A percentile compares a stretch with the other conserved stretches of the same genome.
These are phyloP conservation scores for Ganoderma sp. DNA, from an alignment of 1,284 basidiomycete genomes.

Conservation along the genomic window DNA sequence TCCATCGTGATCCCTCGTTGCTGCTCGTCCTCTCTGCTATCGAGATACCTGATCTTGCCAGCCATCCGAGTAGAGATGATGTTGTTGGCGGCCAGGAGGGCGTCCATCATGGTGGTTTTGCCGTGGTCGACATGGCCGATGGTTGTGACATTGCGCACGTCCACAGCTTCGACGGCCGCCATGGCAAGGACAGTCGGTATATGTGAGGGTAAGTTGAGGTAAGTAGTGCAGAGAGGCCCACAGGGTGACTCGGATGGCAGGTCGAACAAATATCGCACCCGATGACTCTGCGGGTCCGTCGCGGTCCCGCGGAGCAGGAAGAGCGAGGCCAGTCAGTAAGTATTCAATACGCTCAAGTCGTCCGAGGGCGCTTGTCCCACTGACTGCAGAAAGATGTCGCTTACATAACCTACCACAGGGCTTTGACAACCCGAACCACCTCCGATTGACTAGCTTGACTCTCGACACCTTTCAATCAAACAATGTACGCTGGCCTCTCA, in stretches of 20 bases:
- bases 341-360: background rate
- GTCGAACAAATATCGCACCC: background rate
- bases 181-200: slow-evolving; percentile 15
- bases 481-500: background rate
- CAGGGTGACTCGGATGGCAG: background rate
- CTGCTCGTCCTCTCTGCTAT: slow-evolving; percentile 97
- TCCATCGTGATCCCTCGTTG: slow-evolving; percentile 99
- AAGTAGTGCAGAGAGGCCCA: background rate
- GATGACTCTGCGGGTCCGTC: background rate
- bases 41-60: slow-evolving; percentile 95
- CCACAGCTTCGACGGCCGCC: slow-evolving; percentile 53
- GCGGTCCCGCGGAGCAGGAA: background rate
- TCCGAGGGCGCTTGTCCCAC: background rate
- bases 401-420: background rate
- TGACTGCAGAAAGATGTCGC: background rate
- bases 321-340: background rate
- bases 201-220: background rate
- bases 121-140: slow-evolving; percentile 91
- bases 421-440: background rate
- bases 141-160: slow-evolving; percentile 79
- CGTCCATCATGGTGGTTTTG: slow-evolving; percentile 96
- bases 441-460: background rate
- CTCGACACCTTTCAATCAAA: background rate
- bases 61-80: slow-evolving; percentile 96
- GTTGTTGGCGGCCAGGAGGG: slow-evolving; percentile 94